Percentiles rank a stretch among this genome's conserved stretches.
phyloP scores from a whole-genome alignment of 768 basidiomycete species.

The Tephrocybe sp. region DNA sequence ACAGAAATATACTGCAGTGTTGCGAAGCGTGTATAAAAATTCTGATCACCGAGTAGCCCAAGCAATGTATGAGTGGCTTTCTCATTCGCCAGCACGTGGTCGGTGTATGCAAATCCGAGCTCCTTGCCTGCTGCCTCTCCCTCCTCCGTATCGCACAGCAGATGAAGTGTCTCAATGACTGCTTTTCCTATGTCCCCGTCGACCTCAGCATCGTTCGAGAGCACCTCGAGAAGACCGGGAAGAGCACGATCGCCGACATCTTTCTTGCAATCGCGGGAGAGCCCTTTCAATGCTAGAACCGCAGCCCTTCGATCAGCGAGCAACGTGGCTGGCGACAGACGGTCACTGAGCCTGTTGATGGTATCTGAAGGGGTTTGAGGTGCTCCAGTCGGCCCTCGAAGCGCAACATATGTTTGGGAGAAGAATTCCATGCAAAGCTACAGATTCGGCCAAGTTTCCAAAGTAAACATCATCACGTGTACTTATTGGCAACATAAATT shows the following conservation, averaged over 20 bases:
- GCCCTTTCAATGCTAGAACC: slow-evolving; percentile 91
- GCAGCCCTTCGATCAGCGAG: slow-evolving; percentile 92
- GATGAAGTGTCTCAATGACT: slow-evolving; percentile 82
- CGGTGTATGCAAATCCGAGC: slow-evolving; percentile 83
- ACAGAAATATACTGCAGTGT: slow-evolving; percentile 80
- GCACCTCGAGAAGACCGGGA: slow-evolving; percentile 72
- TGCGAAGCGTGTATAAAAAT: slow-evolving; percentile 85
- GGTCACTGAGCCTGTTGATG: slow-evolving; percentile 83
- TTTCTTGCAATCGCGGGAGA: slow-evolving; percentile 86
- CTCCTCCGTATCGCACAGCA: slow-evolving; percentile 83
- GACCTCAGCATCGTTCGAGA: slow-evolving; percentile 85
- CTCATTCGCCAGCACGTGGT: slow-evolving; percentile 72
- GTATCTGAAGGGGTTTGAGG: slow-evolving; percentile 86
- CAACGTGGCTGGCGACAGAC: slow-evolving; percentile 86
- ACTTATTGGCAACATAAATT: background rate
- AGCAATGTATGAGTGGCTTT: slow-evolving; percentile 76
- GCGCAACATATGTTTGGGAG: slow-evolving; percentile 81
- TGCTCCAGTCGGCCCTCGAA: slow-evolving; percentile 79
- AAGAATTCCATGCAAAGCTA: slow-evolving; percentile 70
- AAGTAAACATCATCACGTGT: slow-evolving; percentile 14
- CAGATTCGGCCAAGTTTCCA: background rate
- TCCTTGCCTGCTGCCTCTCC: slow-evolving; percentile 48
- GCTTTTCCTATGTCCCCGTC: slow-evolving; percentile 94
- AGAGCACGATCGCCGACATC: slow-evolving; percentile 84
- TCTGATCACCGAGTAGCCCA: slow-evolving; percentile 66